Base-by-base conservation (phyloP, 2,329 filamentous ascomycete genomes). In the Dactylellina leptospora region DNA sequence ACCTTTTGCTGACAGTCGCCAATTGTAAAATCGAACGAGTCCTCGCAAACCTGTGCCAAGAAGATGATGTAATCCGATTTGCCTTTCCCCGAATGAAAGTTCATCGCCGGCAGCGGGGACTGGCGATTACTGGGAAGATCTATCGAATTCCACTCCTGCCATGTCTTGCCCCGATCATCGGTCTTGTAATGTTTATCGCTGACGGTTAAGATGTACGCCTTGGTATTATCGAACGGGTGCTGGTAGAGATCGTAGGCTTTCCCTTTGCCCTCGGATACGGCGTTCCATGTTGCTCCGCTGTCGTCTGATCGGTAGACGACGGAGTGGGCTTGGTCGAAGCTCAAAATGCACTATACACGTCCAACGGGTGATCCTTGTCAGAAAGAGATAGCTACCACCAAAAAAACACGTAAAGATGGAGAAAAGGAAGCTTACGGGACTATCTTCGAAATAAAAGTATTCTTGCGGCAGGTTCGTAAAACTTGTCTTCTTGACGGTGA, bases 371-470 rank as follows among this genome's bases (percentile, higher is more conserved):
- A 40, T 13, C 36, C 28, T 33, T 13, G 40, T 33, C 47, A 56
- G 62, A 27, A 10, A 51, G 44, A 11, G 36, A 40, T 16, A 6
- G 36, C 36, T 40, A 42, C 51, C 44, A 16, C 8, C n/a, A 27
- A 47, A 48, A 40, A 25, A 45, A 13, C 16, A 40, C 11, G 36
- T 38, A 11, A 22, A 54, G 30, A 9, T 16, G 20, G 13, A n/a
- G 30, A 2, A 28, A 33, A 51, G 6, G 8, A 36, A 55, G 38
- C 74, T 64, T 73, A 77, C 75, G 53, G 75, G 66, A 56, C 76
- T 93, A 79, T 93, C 91, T 78, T 95, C 89, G 78, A 99, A 97
- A 81, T 96, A 99, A 81, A 90, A 90, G 75, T 97, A 82, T 78
- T 88, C 87, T 59, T 81, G 79, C 0, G 92, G 90, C 59, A 84